A percentile compares a stretch with the other conserved stretches of the same genome.
Evolutionary conservation across 768 basidiomycete species (phyloP).

Genomic region (Tulasnella sp.): DNA sequence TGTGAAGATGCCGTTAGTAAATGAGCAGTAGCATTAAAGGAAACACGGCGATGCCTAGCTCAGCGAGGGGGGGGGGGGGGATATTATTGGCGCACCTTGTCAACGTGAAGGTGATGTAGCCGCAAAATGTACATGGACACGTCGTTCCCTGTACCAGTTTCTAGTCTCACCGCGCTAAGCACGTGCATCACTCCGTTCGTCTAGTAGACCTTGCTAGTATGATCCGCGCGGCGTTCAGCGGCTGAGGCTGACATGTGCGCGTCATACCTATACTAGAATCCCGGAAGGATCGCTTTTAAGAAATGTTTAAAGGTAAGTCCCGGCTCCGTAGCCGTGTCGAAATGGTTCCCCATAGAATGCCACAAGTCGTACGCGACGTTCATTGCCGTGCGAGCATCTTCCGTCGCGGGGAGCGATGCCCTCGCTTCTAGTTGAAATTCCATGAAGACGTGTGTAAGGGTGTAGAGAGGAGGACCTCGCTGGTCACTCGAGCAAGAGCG

Average conservation of each 20-base stretch:
- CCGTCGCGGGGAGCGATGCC: too few relatives aligned
- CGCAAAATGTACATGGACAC: neutral
- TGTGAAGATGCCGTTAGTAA: too few relatives aligned
- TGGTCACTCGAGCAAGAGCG: neutral
- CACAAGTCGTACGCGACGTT: too few relatives aligned
- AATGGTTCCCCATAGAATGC: too few relatives aligned
- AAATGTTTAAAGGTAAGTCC: too few relatives aligned
- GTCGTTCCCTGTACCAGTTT: constrained; percentile 3
- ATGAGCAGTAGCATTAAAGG: too few relatives aligned
- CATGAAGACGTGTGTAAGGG: neutral
- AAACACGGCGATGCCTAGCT: too few relatives aligned
- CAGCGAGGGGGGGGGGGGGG: neutral
- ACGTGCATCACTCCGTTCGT: neutral
- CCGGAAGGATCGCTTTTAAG: neutral
- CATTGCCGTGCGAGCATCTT: too few relatives aligned
- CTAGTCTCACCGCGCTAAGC: neutral
- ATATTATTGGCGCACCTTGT: too few relatives aligned
- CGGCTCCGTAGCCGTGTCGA: too few relatives aligned
- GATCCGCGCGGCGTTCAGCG: neutral
- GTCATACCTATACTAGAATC: neutral
- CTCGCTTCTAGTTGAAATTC: too few relatives aligned
- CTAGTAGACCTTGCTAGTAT: neutral
- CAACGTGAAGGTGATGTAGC: too few relatives aligned
- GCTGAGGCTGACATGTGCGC: neutral
- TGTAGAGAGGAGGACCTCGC: constrained; percentile 1